Base-by-base conservation (phyloP, 2,329 filamentous ascomycete species). In the Penicillium sp. region DNA sequence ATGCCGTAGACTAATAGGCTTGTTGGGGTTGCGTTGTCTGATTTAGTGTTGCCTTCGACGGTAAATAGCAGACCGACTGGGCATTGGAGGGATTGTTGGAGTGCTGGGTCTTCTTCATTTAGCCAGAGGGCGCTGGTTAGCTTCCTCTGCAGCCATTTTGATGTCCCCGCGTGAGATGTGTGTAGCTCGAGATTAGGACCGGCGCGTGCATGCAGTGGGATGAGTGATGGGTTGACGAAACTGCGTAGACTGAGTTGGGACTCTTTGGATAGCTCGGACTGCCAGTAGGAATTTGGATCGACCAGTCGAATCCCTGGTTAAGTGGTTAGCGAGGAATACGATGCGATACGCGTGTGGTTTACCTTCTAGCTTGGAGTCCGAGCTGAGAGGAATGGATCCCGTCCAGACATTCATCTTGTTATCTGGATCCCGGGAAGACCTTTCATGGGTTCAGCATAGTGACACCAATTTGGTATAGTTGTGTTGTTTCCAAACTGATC, bases 161-260 rank as follows among this genome's bases (percentile, higher is more conserved):
- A 69, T 4, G 72, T 72, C 42, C 64, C 61, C 19, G 60, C 44
- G 54, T 74, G 64, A 6, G 57, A 66, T 7, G 72, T 70, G 58
- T 77, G 75, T 35, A 77, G 53, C 65, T 78, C 75, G 21, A 78
- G 71, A 41, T 68, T 73, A 6, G 74, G 73, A 12, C 75, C 75
- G 7, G 68, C 69, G 48, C 75, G 72, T n/a, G 73, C 74, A 56
- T 75, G 72, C 5, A 77, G 65, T 31, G 76, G 76, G 29, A 78
- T 71, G 12, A 75, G 65, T n/a, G 70, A 66, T 7, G 75, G 75
- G 31, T 77, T 74, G 29, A 78, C 74, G 33, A 76, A 75, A 58
- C 68, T 68, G 33, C 66, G 68, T 27, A 77, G 57, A 21, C 59
- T 63, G 10, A 78, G 67, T 21, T 60, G 71, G 5, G 70, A 66